Evolutionary conservation across 2,329 filamentous ascomycete genomes (phyloP).

Genomic region (Colletotrichum falcatum): DNA sequence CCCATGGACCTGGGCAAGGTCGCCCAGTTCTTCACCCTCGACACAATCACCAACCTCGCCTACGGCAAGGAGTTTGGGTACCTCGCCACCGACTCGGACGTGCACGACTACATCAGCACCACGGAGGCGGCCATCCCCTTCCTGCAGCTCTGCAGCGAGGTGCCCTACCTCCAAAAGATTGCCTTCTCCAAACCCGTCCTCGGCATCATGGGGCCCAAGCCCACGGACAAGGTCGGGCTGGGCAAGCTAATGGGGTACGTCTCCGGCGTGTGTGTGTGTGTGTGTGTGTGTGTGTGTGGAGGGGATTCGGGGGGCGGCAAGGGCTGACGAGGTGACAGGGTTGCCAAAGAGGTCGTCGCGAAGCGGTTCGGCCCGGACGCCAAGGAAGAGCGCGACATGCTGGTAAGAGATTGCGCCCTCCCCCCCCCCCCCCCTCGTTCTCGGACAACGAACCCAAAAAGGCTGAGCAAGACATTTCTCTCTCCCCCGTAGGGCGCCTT

Average conservation of each 20-base stretch:
- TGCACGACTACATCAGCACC: conserved; percentile 56
- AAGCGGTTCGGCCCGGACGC: conserved; percentile 47
- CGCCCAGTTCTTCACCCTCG: conserved; percentile 61
- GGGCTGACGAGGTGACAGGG: too few relatives aligned
- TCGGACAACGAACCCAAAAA: too few relatives aligned
- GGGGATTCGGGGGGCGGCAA: too few relatives aligned
- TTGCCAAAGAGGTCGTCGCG: conserved; percentile 52
- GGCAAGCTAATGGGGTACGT: conserved; percentile 41
- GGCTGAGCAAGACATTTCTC: too few relatives aligned
- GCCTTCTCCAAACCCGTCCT: conserved; percentile 47
- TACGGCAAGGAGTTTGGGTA: conserved; percentile 60
- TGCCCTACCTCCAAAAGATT: conserved; percentile 41
- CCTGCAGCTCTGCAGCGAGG: conserved; percentile 53
- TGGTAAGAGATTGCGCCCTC: conserved; percentile 43
- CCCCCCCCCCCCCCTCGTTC: too few relatives aligned
- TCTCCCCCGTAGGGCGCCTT: conserved; percentile 49
- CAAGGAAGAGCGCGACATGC: conserved; percentile 50
- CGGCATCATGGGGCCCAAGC: conserved; percentile 43
- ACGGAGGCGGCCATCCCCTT: conserved; percentile 52
- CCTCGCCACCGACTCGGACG: conserved; percentile 55
- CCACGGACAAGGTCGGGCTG: conserved; percentile 35
- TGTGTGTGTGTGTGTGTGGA: too few relatives aligned
- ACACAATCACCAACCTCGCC: conserved; percentile 61
- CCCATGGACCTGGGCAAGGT: conserved; percentile 56
- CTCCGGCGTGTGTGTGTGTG: conserved; percentile 36